These are phyloP conservation scores for Fusarium solani-melongenae DNA, from an alignment of 2,329 filamentous ascomycete genomes.

Conservation along the genomic window DNA sequence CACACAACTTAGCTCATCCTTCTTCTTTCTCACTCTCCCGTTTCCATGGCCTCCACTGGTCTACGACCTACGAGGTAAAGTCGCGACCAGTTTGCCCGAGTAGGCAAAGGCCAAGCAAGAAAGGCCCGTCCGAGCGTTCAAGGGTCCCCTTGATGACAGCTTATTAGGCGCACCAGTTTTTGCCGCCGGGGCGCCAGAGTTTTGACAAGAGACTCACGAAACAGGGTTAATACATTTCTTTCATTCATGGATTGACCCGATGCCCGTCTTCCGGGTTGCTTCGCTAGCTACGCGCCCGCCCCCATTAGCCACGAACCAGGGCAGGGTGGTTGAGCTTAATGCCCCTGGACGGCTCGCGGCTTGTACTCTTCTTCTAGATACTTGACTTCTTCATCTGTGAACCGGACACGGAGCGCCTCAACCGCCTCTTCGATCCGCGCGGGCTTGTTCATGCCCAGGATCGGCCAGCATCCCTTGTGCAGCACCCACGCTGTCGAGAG, in stretches of 20 bases:
- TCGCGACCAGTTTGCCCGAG: slow-evolving; percentile 38
- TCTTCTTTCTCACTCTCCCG: slow-evolving; percentile 4
- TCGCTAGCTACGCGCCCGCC: background rate
- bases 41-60: slow-evolving; percentile 13
- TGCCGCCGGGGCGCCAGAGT: slow-evolving; percentile 32
- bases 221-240: background rate
- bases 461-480: slow-evolving; percentile 65
- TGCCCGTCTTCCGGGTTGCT: background rate
- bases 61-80: slow-evolving; percentile 24
- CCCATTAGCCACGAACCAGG: slow-evolving; percentile 1
- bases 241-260: slow-evolving; percentile 7
- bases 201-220: background rate
- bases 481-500: slow-evolving; percentile 73
- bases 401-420: slow-evolving; percentile 54
- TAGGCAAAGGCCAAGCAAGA: slow-evolving; percentile 29
- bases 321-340: slow-evolving; percentile 2
- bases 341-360: slow-evolving; percentile 57
- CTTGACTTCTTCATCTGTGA: slow-evolving; percentile 68
- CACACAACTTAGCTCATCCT: background rate
- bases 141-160: slow-evolving; percentile 32
- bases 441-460: slow-evolving; percentile 68
- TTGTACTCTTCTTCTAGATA: slow-evolving; percentile 72
- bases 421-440: slow-evolving; percentile 71
- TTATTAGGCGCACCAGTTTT: slow-evolving; percentile 27
- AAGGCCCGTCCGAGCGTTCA: slow-evolving; percentile 19